Evolutionary conservation across 2,329 filamentous ascomycete genomes (phyloP), one percentile per base, ranked within the genome.

Genomic region (Chaetomiaceae sp.): DNA sequence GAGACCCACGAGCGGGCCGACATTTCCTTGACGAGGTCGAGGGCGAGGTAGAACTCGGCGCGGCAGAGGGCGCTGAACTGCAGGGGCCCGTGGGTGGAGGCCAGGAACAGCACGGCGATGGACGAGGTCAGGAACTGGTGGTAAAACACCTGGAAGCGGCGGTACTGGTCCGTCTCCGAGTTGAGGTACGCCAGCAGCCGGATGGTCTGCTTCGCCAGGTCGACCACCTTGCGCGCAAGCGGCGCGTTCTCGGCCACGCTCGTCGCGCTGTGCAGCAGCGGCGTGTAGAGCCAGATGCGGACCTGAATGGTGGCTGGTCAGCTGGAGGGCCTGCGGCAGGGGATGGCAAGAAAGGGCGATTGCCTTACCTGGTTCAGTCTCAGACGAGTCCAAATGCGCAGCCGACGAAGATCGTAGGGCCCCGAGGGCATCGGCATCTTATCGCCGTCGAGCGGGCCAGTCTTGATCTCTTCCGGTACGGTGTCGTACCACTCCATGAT

Each of bases 281-380:
- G 89, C 0, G 88, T 86, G 63, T 94, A 90, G 22, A 96, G 86
- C 62, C 88, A 81, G 48, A 90, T 93, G 5, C 90, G 84, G 68
- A 95, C 87, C 68, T 59, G 15, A 34, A 12, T 30, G n/a, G 22
- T 12, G 45, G 11, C 29, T 12, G 29, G 17, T 41, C 6, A 27
- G 11, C 9, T n/a, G n/a, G n/a, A n/a, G n/a, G n/a, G n/a, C 14
- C 14, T 2, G 27, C 12, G 18, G 38, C 3, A 9, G 15, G 5
- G 10, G 8, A n/a, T 20, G 10, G 50, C 11, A 60, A 24, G 22
- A 24, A 9, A 24, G 22, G 14, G 15, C 29, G 12, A 17, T 5
- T 4, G 29, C 4, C 67, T 47, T 47, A 72, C 72, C 62, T 95
- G 89, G 58, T 95, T 96, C 34, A 88, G 79, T 32, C 90, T 81